Base-by-base conservation (phyloP, 176 grass and related monocot species). In the Aegilops tauschii region DNA sequence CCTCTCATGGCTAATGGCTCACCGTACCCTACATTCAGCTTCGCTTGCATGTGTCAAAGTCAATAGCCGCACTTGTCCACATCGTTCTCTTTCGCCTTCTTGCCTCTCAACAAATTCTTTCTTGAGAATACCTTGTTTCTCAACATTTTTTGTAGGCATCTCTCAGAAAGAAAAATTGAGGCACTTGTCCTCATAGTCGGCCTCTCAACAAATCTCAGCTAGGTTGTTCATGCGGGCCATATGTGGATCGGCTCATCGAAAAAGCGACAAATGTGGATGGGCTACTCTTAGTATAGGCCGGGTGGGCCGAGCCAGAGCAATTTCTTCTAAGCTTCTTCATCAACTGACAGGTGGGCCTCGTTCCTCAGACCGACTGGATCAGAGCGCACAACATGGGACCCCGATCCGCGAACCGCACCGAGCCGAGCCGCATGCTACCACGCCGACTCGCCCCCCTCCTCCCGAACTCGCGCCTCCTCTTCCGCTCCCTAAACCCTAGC, bases 401-500 rank as follows among this genome's bases (percentile, higher is more conserved):
- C 17, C 72, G 5, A 45, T 49, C 85, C 40, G 9, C 17, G 35
- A 18, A 23, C 40, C 44, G 78, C 17, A 21, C 32, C 80, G 65
- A 61, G 18, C 35, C 25, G 69, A 8, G 9, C 58, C 83, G 78
- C 83, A 82, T 86, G 88, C 83, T 16, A 29, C 70, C 50, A 52
- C 32, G 86, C 49, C 82, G 64, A n/a, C 77, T 65, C 40, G 30
- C 17, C 59, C 65, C 65, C 7, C 40, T 49, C 80, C 86, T 77
- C n/a, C 50, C 69, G 63, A 61, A 62, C 45, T 83, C 42, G 72
- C 50, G 73, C 84, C 89, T 73, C 69, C 65, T 84, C 82, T 47
- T 90, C 81, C 83, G 65, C 87, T 63, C 67, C 83, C 68, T 30
- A 82, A 94, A 91, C 97, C 92, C 89, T 93, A 91, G 79, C 80